These are phyloP conservation scores for Pyrenophora seminiperda DNA, from an alignment of 2,329 filamentous ascomycete species.

Conservation along the genomic window DNA sequence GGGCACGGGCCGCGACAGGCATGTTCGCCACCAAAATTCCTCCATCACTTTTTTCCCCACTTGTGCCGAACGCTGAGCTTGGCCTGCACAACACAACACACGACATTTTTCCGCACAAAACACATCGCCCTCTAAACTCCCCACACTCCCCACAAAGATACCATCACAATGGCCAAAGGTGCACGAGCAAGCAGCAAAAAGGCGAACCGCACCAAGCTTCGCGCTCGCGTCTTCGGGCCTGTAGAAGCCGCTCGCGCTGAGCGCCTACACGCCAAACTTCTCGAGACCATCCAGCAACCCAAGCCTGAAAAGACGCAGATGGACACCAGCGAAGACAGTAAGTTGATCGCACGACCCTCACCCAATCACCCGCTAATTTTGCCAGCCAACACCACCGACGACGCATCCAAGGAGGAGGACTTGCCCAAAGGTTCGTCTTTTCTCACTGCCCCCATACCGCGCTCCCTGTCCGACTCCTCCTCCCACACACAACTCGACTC, in stretches of 20 bases:
- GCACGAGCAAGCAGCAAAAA: slow-evolving; percentile 79
- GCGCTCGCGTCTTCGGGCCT: slow-evolving; percentile 82
- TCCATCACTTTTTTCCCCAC: slow-evolving; percentile 18
- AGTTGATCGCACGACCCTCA: background rate
- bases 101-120: background rate
- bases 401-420: slow-evolving; percentile 33
- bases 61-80: background rate
- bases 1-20: slow-evolving; percentile 21
- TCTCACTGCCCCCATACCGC: slow-evolving; percentile 38
- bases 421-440: slow-evolving; percentile 41
- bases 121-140: slow-evolving; percentile 4
- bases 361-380: slow-evolving; percentile 3
- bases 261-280: slow-evolving; percentile 82
- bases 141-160: slow-evolving; percentile 8
- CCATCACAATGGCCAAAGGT: slow-evolving; percentile 79
- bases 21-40: slow-evolving; percentile 31
- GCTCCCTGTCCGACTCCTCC: slow-evolving; percentile 27
- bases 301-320: slow-evolving; percentile 63
- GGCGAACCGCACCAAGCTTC: slow-evolving; percentile 80
- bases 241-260: slow-evolving; percentile 78
- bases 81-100: background rate
- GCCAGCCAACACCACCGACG: slow-evolving; percentile 17
- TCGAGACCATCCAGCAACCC: slow-evolving; percentile 77
- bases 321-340: slow-evolving; percentile 53
- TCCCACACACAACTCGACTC: slow-evolving; percentile 12